These are phyloP conservation scores for Aspergillus spinulosporus DNA, from an alignment of 2,329 filamentous ascomycete species.

Conservation along the genomic window DNA sequence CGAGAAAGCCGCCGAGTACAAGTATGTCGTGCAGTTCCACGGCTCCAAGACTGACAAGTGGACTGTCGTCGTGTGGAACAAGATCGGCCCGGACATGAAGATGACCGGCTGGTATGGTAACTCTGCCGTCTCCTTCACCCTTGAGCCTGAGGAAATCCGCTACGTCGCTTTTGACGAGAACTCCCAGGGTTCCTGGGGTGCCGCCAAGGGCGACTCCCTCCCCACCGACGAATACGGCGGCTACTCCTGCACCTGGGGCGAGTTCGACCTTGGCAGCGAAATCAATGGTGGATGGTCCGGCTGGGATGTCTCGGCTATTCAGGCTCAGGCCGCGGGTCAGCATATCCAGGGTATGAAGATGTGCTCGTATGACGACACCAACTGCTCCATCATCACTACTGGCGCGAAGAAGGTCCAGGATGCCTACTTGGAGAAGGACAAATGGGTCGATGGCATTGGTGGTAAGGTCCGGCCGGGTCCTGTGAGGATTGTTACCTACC, in stretches of 20 bases:
- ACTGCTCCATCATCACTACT: conserved; percentile 35
- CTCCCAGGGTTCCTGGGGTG: conserved; percentile 40
- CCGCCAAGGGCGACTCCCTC: conserved; percentile 29
- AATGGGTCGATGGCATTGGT: conserved; percentile 36
- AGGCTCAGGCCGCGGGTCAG: conserved; percentile 32
- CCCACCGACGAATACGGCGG: conserved; percentile 33
- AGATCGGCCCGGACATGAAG: conserved; percentile 36
- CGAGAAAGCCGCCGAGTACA: conserved; percentile 32
- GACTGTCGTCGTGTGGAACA: conserved; percentile 44
- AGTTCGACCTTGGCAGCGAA: conserved; percentile 38
- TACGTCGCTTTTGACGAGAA: conserved; percentile 43
- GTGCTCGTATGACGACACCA: conserved; percentile 27
- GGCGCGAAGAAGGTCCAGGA: conserved; percentile 25
- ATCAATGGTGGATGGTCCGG: conserved; percentile 40
- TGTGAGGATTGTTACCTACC: conserved; percentile 5
- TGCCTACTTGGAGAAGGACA: conserved; percentile 30
- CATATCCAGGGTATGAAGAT: conserved; percentile 39
- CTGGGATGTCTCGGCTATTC: conserved; percentile 42
- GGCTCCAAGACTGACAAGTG: conserved; percentile 34
- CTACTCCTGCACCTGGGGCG: conserved; percentile 41
- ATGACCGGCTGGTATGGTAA: conserved; percentile 41
- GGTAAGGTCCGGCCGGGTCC: conserved; percentile 19
- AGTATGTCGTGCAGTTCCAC: conserved; percentile 38
- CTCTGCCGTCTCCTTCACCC: conserved; percentile 34
- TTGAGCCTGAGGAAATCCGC: conserved; percentile 33